Evolutionary conservation across 305 asterid genomes (phyloP), one percentile per base, ranked within the genome.

Genomic region (Stenogyne calaminthoides): DNA sequence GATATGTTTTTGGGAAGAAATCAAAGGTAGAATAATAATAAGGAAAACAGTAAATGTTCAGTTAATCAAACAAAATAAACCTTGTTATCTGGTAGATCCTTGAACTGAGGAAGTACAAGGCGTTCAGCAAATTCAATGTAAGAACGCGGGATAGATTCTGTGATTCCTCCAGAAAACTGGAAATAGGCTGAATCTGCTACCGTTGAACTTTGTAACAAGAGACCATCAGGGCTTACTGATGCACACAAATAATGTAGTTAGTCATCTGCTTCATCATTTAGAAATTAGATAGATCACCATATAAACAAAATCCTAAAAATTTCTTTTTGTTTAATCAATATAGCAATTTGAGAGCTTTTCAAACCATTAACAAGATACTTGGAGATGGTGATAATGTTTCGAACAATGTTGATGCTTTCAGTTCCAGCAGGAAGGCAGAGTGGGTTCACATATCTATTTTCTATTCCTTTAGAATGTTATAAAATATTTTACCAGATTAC

Each of bases 81-180:
- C 97, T 90, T 72, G 63, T 87, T 64, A 49, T 88, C 86, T 0
- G 96, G 88, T 62, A 94, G 67, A 78, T 83, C 73, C 65, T 81
- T 90, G 83, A 86, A 91, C 80, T 90, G 89, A 2, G 96, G 98
- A 71, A 91, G 93, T 15, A 91, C 80, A 19, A 88, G 91, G 34
- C 99, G 96, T 77, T 94, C 98, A 61, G 99, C 99, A 81, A 94
- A 94, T 82, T 94, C 98, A 3, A 94, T 91, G 83, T 91, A 94
- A 5, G 95, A 94, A 72, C 93, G 76, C 0, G 99, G 93, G 66
- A 94, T 86, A 15, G 86, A 59, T 80, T 87, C 96, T 4, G 85
- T 75, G 59, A 67, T 55, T 77, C 96, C 98, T 70, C 91, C 98
- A 55, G 97, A 75, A 77, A 94, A 94, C 55, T 81, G 82, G 80